Evolutionary conservation across 768 basidiomycete species (phyloP).

Genomic region (Pulveroboletus sp.): DNA sequence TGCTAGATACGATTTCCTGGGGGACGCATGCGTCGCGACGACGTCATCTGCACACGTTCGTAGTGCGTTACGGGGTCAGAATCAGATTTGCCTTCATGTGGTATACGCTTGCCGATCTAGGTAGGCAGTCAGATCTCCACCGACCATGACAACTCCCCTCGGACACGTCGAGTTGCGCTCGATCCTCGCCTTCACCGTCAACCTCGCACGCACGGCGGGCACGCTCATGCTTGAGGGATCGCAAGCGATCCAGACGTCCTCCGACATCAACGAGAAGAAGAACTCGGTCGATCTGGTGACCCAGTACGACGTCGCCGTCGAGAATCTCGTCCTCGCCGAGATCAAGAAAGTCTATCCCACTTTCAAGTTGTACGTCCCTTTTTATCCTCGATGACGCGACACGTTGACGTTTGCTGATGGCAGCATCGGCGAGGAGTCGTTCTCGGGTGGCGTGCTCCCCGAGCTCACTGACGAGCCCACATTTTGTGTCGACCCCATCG

Average conservation of each 20-base stretch:
- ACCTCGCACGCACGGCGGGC: conserved; percentile 74
- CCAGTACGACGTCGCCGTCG: conserved; percentile 89
- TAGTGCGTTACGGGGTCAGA: too few relatives aligned
- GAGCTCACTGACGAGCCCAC: conserved; percentile 85
- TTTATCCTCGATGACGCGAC: neutral
- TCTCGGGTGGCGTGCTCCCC: conserved; percentile 65
- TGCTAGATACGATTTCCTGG: conserved; percentile 2
- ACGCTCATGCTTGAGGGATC: conserved; percentile 73
- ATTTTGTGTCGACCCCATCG: conserved; percentile 95
- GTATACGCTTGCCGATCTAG: neutral
- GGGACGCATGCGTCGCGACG: neutral
- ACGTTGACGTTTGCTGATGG: neutral
- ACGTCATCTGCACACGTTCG: conserved; percentile 6
- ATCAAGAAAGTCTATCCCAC: conserved; percentile 63
- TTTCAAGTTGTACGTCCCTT: conserved; percentile 72
- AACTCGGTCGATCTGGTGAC: conserved; percentile 95
- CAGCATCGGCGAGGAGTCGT: conserved; percentile 94
- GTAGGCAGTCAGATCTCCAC: neutral
- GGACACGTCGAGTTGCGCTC: conserved; percentile 46
- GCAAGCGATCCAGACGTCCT: conserved; percentile 60
- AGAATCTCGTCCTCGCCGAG: conserved; percentile 73
- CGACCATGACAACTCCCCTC: conserved; percentile 32
- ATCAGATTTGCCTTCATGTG: too few relatives aligned
- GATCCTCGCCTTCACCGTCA: conserved; percentile 64
- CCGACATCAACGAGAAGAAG: conserved; percentile 77